Conservation (phyloP, 371 early-diverging fungal species). For the Rhizopus stolonifer region DNA sequence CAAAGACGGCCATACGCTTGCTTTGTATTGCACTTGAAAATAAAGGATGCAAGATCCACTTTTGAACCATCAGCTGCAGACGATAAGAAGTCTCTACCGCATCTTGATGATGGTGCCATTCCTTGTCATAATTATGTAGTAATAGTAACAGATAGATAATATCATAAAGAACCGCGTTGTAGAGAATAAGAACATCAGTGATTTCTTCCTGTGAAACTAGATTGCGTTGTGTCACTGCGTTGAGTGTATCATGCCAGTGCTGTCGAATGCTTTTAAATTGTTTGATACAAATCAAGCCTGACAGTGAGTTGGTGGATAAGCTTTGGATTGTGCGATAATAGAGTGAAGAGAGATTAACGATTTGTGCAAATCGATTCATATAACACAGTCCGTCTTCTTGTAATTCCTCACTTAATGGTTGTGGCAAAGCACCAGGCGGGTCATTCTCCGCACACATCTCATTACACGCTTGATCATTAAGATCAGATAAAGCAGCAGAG, state of each 20-base stretch:
- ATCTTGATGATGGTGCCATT: constrained; percentile 8
- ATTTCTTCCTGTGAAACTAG: constrained; percentile 7
- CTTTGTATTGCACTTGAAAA: constrained; percentile 18
- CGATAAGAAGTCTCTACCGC: constrained; percentile 16
- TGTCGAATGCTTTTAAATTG: constrained; percentile 23
- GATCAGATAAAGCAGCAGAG: constrained; percentile 14
- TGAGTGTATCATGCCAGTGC: constrained; percentile 21
- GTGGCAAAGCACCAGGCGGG: constrained; percentile 20
- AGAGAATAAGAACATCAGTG: constrained; percentile 17
- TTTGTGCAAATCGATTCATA: constrained; percentile 21
- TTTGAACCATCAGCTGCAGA: constrained; percentile 24
- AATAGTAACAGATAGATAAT: constrained; percentile 20
- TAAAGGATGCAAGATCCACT: constrained; percentile 1
- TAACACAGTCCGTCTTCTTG: constrained; percentile 4
- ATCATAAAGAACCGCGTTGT: constrained; percentile 23
- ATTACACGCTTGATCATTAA: constrained; percentile 10
- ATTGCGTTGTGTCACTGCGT: constrained; percentile 13
- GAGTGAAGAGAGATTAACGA: constrained; percentile 17
- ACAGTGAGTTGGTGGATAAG: constrained; percentile 8
- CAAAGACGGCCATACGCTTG: constrained; percentile 22
- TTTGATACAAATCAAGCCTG: constrained; percentile 16
- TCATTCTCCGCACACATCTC: constrained; percentile 8
- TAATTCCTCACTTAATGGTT: constrained; percentile 12
- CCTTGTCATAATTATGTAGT: constrained; percentile 7
- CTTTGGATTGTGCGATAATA: constrained; percentile 25